Conservation (phyloP, 140 eudicot genomes). For the Anethum foeniculum region DNA sequence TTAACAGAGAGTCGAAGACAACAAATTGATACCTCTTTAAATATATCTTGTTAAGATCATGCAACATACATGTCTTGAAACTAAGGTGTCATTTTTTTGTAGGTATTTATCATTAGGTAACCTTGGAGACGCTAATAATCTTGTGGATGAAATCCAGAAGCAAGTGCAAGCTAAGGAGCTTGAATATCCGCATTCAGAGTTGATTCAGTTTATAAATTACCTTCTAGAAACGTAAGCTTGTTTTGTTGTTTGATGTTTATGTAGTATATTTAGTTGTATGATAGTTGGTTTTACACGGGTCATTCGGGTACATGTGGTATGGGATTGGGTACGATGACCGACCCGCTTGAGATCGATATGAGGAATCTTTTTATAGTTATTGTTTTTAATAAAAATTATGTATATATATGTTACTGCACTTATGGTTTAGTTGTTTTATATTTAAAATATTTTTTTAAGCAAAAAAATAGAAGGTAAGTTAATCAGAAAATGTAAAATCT, state of each 20-base stretch:
- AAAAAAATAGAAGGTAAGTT: too few species aligned
- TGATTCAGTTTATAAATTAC: slow-evolving; percentile 62
- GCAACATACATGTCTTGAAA: not conserved
- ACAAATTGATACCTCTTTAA: not conserved
- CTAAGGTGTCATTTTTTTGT: not conserved
- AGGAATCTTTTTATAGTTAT: too few species aligned
- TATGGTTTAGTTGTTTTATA: too few species aligned
- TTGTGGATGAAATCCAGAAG: slow-evolving; percentile 70
- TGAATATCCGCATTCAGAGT: slow-evolving; percentile 61
- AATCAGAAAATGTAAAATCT: too few species aligned
- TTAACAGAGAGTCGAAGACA: not conserved
- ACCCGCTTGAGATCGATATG: too few species aligned
- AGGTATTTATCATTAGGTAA: slow-evolving; percentile 88
- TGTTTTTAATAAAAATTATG: too few species aligned
- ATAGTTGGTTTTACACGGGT: not conserved
- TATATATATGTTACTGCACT: too few species aligned
- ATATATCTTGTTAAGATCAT: not conserved
- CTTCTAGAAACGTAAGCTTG: slow-evolving; percentile 61
- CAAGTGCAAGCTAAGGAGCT: slow-evolving; percentile 45
- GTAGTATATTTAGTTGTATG: not conserved
- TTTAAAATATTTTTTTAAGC: too few species aligned
- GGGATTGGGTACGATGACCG: too few species aligned
- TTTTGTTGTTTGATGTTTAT: slow-evolving; percentile 11
- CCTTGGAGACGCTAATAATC: slow-evolving; percentile 78
- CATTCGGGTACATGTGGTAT: too few species aligned